Percentiles rank a stretch among this genome's conserved stretches.
Evolutionary conservation across 2,329 filamentous ascomycete species (phyloP).

Genomic region (Ophiostoma himal-ulmi): DNA sequence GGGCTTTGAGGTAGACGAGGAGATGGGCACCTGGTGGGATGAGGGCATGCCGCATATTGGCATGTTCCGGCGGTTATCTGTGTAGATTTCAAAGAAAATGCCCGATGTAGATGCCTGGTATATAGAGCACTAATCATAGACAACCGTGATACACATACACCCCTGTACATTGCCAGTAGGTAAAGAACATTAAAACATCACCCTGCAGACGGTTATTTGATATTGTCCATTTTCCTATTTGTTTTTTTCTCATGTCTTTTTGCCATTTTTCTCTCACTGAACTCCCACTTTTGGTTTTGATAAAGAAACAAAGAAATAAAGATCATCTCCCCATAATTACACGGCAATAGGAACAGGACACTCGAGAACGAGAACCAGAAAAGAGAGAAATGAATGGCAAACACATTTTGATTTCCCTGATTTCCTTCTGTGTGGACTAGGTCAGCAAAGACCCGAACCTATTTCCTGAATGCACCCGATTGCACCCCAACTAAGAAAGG

Average conservation of each 20-base stretch:
- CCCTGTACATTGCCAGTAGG: too few relatives aligned
- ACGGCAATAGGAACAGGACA: constrained; percentile 17
- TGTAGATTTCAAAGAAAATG: not conserved
- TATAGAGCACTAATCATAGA: not conserved
- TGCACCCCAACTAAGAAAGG: not conserved
- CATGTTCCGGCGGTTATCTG: constrained; percentile 58
- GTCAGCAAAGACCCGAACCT: too few relatives aligned
- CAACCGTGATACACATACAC: too few relatives aligned
- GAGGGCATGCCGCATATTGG: constrained; percentile 80
- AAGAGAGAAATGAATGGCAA: constrained; percentile 14
- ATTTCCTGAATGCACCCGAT: too few relatives aligned
- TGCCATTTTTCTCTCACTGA: constrained; percentile 17
- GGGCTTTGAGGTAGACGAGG: constrained; percentile 69
- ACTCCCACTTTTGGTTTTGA: constrained; percentile 22
- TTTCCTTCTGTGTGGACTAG: not conserved
- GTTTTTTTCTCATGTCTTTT: constrained; percentile 17
- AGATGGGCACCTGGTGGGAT: constrained; percentile 72
- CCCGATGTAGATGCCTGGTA: not conserved
- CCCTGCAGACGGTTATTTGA: not conserved
- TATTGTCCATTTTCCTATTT: constrained; percentile 17
- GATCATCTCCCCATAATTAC: constrained; percentile 38
- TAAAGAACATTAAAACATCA: too few relatives aligned
- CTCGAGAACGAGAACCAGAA: constrained; percentile 5
- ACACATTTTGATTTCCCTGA: not conserved
- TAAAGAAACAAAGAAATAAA: constrained; percentile 16